A percentile compares a stretch with the other conserved stretches of the same genome.
Evolutionary conservation across 1,284 basidiomycete species (phyloP).

Genomic region (Rhodofomes roseus): DNA sequence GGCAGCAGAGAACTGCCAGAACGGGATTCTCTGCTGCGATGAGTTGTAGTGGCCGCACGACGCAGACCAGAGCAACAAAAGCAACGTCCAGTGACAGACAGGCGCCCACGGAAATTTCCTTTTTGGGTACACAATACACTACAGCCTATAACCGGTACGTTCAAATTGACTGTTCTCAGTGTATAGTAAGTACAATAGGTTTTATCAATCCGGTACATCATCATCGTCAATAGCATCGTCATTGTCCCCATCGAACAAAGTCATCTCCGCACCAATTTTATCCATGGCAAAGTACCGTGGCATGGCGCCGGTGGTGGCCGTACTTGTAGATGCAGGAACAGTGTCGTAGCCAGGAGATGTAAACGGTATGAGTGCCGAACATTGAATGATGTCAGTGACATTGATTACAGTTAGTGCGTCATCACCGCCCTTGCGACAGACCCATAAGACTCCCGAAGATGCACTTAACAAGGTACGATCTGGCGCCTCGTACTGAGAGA

Average conservation of each 20-base stretch:
- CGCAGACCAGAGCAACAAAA: too few species aligned
- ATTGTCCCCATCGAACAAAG: not conserved
- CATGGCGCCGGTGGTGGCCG: too few species aligned
- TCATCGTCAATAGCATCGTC: not conserved
- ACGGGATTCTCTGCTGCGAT: too few species aligned
- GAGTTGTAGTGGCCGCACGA: too few species aligned
- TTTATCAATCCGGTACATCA: too few species aligned
- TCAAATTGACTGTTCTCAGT: too few species aligned
- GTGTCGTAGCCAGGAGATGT: not conserved
- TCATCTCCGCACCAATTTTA: not conserved
- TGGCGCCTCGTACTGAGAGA: not conserved
- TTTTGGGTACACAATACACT: too few species aligned
- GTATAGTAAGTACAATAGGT: too few species aligned
- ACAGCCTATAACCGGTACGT: too few species aligned
- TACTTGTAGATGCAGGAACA: not conserved
- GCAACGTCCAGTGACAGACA: too few species aligned
- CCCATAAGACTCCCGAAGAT: not conserved
- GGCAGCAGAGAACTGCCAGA: too few species aligned
- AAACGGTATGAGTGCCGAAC: slow-evolving; percentile 4
- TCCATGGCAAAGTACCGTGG: not conserved
- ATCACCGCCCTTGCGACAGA: not conserved
- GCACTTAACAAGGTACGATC: not conserved
- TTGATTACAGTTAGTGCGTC: not conserved
- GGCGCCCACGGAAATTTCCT: too few species aligned
- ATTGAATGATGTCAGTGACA: not conserved